Conservation (phyloP, 352 stramenopile genomes). For the Aphanomyces stellatus region DNA sequence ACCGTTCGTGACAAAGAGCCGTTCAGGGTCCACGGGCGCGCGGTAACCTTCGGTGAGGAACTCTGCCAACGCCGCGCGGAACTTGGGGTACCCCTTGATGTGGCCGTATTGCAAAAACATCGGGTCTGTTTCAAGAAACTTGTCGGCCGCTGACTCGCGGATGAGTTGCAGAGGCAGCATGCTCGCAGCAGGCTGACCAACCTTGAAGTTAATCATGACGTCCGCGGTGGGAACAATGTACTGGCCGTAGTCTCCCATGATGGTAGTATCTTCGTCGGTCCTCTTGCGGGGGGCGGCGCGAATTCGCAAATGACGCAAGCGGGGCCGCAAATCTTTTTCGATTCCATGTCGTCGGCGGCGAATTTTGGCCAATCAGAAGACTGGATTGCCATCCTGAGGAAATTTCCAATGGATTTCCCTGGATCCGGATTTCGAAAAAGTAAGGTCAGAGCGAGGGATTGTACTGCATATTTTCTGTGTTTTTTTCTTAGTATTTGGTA, state of each 20-base stretch:
- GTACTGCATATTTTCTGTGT: too few species aligned
- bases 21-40: conserved; percentile 38
- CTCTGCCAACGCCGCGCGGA: conserved; percentile 50
- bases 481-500: too few species aligned
- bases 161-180: conserved; percentile 67
- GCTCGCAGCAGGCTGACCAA: conserved; percentile 72
- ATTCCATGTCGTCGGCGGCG: not conserved
- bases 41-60: conserved; percentile 56
- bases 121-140: conserved; percentile 47
- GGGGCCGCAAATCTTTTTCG: not conserved
- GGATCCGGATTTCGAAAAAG: too few species aligned
- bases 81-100: conserved; percentile 56
- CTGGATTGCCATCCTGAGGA: not conserved
- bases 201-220: conserved; percentile 72
- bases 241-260: conserved; percentile 81
- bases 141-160: conserved; percentile 32
- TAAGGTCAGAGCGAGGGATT: too few species aligned
- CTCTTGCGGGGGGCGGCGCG: not conserved
- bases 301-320: not conserved
- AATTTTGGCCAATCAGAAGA: conserved; percentile 7
- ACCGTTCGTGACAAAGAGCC: conserved; percentile 82
- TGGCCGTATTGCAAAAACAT: conserved; percentile 66
- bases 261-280: not conserved
- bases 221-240: conserved; percentile 70
- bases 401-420: not conserved